Evolutionary conservation across 1,284 basidiomycete genomes (phyloP), one percentile per base, ranked within the genome.

Genomic region (Heterobasidion occidentale): DNA sequence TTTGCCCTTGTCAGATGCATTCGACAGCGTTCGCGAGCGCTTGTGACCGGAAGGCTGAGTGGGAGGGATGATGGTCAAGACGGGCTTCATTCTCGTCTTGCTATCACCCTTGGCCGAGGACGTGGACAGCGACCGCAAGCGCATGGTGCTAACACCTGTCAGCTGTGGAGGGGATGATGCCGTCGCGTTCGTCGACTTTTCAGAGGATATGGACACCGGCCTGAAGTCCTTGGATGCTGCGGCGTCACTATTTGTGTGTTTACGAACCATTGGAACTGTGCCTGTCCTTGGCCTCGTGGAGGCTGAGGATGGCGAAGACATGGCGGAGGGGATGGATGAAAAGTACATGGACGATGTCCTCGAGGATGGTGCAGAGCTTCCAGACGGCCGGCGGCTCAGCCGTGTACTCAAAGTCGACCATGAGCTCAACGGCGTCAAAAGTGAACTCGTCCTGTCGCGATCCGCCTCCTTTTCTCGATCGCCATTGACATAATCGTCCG

Each of bases 21-120:
- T 45, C 9, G 56, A 57, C 36, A 57, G 36, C 27, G 56, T 57
- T 27, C 56, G 46, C 14, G 52, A 33, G 20, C 56, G 52, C 36
- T 53, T 11, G n/a, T 51, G 47, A 7, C 20, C 36, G 15, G 36
- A 36, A 8, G 55, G 38, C 11, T 27, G n/a, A 11, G 27, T 47
- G 33, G 33, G 27, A 11, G 55, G 55, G 7, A 38, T 35, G 17
- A 47, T 20, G 15, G 36, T 27, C 36, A 46, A 46, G n/a, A 34
- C 34, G 7, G 49, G 38, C 15, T 20, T 46, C n/a, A 36, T 34
- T 14, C 34, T 52, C 17, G 36, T 17, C 19, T 36, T 52, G 27
- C 34, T 42, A 35, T 51, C 44, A 9, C 11, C 48, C 53, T 58
- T 58, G 47, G 54, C 56, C 35, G 56, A 58, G 12, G 56, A 51